Evolutionary conservation across 23 red algal species (phyloP), one percentile per base, ranked within the genome.

Genomic region (Gracilaria caudata): DNA sequence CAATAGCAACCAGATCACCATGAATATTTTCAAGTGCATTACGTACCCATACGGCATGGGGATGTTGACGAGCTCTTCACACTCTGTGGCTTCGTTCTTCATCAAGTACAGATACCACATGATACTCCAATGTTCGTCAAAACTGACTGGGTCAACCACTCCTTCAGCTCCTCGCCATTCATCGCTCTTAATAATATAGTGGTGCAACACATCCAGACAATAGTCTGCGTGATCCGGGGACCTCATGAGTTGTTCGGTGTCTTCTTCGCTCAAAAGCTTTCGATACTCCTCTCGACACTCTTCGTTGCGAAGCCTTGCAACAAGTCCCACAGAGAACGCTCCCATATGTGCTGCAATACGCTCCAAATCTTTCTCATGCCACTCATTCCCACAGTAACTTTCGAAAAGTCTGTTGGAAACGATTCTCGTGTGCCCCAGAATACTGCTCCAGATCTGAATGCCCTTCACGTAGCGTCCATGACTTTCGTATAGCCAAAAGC

Each of bases 11-110:
- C 86, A 89, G 73, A 89, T 89, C 36, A 78, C 17, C 51, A 89
- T 14, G 45, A 89, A 89, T 25, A 89, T 79, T 21, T 43, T 58
- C 51, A 89, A 20, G 33, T 89, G 86, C 29, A 70, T 55, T 10
- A 79, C 73, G 41, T 89, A 89, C 28, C 86, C 86, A 32, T 63
- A 86, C 33, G 82, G 82, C 82, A 86, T 56, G 20, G 68, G 68
- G 17, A 76, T 73, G 23, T 76, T 73, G 29, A 76, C 30, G 10
- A 86, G 39, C 14, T 57, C 64, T 43, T 76, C 65, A 36, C 37
- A 74, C 26, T 54, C 82, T 13, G 54, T 64, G 0, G 82, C 63
- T 29, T 57, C 26, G 28, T 73, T 45, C 65, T 47, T 32, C 64
- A 76, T 19, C 8, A 40, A 7, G 17, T 74, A 49, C 5, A 86